These are phyloP conservation scores for Ammopiptanthus mongolicus DNA, from an alignment of 306 rosid species.

Conservation along the genomic window DNA sequence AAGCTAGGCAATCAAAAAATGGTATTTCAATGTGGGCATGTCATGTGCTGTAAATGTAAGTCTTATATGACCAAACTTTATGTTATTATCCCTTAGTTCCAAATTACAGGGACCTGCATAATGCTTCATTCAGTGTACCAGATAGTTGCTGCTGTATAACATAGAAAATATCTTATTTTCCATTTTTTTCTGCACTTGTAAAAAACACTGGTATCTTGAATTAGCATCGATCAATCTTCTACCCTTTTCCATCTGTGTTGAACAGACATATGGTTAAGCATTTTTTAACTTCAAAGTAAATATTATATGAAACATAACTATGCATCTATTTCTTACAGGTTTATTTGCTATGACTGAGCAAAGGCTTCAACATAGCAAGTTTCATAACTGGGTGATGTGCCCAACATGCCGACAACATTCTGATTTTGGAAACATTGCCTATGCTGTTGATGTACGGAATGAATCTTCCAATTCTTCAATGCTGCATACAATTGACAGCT, in stretches of 20 bases:
- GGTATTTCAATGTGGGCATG: slow-evolving; percentile 96
- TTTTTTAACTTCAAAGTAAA: slow-evolving; percentile 6
- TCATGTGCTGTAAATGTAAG: slow-evolving; percentile 95
- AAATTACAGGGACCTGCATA: not conserved
- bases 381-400: slow-evolving; percentile 83
- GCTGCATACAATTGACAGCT: slow-evolving; percentile 33
- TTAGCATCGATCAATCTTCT: slow-evolving; percentile 4
- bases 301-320: not conserved
- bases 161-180: not conserved
- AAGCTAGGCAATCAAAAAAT: slow-evolving; percentile 68
- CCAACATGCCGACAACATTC: slow-evolving; percentile 95
- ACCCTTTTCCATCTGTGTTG: not conserved
- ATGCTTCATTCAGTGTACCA: slow-evolving; percentile 2
- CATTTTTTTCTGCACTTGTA: not conserved
- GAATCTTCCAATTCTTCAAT: slow-evolving; percentile 44
- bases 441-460: slow-evolving; percentile 65
- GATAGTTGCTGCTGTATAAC: slow-evolving; percentile 8
- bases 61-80: slow-evolving; percentile 13
- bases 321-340: slow-evolving; percentile 45
- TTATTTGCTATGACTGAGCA: slow-evolving; percentile 80
- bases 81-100: not conserved
- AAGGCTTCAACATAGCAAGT: slow-evolving; percentile 43
- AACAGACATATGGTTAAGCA: not conserved
- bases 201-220: not conserved
- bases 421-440: slow-evolving; percentile 81